Evolutionary conservation across 2,329 filamentous ascomycete genomes (phyloP), one percentile per base, ranked within the genome.

Genomic region (Trichophyton benhamiae): DNA sequence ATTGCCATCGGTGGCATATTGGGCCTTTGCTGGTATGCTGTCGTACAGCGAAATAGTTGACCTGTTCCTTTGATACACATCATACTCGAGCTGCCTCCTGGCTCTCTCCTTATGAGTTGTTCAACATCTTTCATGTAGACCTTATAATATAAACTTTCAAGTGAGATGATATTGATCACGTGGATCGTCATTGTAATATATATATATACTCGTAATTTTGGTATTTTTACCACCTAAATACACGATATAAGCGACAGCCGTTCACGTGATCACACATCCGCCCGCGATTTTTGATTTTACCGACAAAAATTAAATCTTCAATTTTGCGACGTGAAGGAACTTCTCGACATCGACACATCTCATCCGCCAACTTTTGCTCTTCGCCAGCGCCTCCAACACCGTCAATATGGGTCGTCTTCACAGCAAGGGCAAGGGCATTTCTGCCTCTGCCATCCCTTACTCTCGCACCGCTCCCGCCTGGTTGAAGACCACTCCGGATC

Each of bases 371-470:
- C 20, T 46, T n/a, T 30, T 6, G 57, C 58, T 60, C 61, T 60
- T 64, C 60, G 57, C 64, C 61, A 52, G 52, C 61, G 57, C 36
- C 22, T 60, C 55, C 44, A 60, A 53, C 57, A 55, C 52, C 52
- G 27, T 59, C 68, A 68, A 67, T 72, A 95, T 95, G 90, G 90
- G 91, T 87, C 87, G 92, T 84, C 87, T 97, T 87, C 95, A 99
- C 87, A 89, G 84, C 85, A 96, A 96, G 76, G 92, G 94, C 83
- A 97, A 97, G 89, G 95, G 94, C 80, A 99, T 99, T 82, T 91
- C 90, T 70, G 81, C 89, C 81, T 96, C 90, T 67, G 90, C 94
- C 74, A 82, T 97, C 80, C 94, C 95, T 76, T 99, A 97, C 87
- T 96, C 90, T 71, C 92, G 94, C 82, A 86, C 84, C 72, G 78